Evolutionary conservation across 441 rosid genomes (phyloP).

Genomic region (Codiaeum variegatum): DNA sequence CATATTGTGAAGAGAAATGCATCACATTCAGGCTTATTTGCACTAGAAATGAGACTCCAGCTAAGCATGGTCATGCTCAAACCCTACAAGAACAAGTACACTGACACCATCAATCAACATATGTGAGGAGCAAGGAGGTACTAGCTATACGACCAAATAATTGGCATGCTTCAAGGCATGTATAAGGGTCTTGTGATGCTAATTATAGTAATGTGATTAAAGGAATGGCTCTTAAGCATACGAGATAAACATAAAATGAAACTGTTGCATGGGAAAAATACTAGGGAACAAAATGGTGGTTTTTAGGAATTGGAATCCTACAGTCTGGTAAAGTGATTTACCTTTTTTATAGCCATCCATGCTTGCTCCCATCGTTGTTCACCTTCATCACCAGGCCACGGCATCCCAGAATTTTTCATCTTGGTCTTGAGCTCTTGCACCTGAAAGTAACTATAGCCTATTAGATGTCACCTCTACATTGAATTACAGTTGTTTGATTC

Average conservation of each 20-base stretch:
- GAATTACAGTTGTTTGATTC: background rate
- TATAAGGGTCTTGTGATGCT: background rate
- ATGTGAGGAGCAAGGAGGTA: background rate
- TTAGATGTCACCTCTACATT: conserved; percentile 15
- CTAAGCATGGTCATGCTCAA: background rate
- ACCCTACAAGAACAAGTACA: background rate
- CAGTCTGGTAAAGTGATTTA: conserved; percentile 22
- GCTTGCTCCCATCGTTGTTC: conserved; percentile 88
- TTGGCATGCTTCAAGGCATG: background rate
- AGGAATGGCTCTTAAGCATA: background rate
- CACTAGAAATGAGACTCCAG: background rate
- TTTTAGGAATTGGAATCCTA: background rate
- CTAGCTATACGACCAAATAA: background rate
- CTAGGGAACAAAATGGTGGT: background rate
- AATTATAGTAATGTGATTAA: background rate
- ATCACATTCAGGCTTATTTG: background rate
- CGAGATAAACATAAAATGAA: background rate
- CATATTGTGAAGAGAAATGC: background rate
- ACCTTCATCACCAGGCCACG: conserved; percentile 99
- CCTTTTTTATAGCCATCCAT: conserved; percentile 96
- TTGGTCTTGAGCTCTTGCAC: conserved; percentile 76
- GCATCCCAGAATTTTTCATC: conserved; percentile 85
- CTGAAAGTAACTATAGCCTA: conserved; percentile 36
- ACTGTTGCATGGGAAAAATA: background rate
- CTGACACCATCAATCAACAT: background rate